phyloP scores from a whole-genome alignment of 1,284 basidiomycete species.

The Abortiporus biennis region DNA sequence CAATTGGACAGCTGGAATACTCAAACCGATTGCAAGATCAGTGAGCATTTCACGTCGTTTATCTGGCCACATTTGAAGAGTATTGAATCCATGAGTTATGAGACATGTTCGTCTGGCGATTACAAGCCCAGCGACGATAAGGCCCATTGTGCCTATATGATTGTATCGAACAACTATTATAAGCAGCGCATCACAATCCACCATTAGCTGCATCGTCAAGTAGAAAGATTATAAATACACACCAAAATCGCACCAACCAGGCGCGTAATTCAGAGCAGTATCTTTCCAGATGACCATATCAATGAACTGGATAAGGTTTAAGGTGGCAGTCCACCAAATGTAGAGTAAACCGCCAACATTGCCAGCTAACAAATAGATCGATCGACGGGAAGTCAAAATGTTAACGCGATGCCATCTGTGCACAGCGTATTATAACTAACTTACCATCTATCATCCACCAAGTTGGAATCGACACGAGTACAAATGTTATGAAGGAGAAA shows the following conservation, averaged over 20 bases:
- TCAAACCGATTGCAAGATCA: conserved; percentile 1
- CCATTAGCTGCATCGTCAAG: no score
- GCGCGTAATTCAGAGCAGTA: conserved; percentile 47
- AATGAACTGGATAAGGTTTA: conserved; percentile 50
- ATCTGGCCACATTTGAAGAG: no score
- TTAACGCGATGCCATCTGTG: no score
- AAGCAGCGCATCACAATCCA: no score
- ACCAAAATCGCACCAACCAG: conserved; percentile 78
- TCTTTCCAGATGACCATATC: conserved; percentile 65
- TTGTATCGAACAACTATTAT: conserved; percentile 1
- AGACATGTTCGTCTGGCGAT: conserved; percentile 6
- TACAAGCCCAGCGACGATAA: conserved; percentile 3
- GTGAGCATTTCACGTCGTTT: not conserved
- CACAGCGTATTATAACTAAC: no score
- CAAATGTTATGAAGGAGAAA: conserved; percentile 5
- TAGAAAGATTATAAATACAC: no score
- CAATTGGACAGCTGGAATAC: not conserved
- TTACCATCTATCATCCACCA: conserved; percentile 8
- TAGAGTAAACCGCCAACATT: conserved; percentile 57
- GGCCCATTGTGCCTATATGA: not conserved
- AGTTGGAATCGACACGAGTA: conserved; percentile 4
- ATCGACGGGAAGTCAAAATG: no score
- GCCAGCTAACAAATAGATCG: no score
- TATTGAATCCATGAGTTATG: no score
- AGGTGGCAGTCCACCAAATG: conserved; percentile 56